Evolutionary conservation across 148 eudicot species (phyloP).

Genomic region (Heliosperma pusillum): DNA sequence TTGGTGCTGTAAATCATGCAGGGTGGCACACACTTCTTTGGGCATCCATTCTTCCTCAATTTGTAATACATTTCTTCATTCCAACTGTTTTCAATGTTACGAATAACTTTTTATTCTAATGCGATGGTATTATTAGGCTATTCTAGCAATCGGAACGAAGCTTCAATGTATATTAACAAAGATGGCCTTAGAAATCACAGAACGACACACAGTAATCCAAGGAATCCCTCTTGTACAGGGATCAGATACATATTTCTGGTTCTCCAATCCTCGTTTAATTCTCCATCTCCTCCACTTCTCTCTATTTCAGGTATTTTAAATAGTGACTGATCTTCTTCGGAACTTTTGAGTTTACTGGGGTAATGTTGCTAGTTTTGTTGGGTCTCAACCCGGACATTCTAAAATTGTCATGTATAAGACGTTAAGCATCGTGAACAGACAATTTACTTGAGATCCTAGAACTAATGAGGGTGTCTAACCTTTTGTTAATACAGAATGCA

Average conservation of each 20-base stretch:
- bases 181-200: constrained; percentile 86
- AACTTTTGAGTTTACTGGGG: too few relatives aligned
- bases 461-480: constrained; percentile 15
- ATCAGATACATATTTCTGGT: constrained; percentile 87
- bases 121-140: constrained; percentile 34
- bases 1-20: constrained; percentile 26
- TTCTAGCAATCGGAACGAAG: constrained; percentile 92
- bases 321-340: background rate
- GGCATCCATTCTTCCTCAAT: constrained; percentile 65
- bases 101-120: background rate
- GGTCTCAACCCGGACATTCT: too few relatives aligned
- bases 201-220: constrained; percentile 74
- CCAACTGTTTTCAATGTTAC: background rate
- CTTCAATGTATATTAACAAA: constrained; percentile 71
- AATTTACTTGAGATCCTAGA: background rate
- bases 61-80: constrained; percentile 44
- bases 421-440: background rate
- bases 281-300: constrained; percentile 84
- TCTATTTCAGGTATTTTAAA: constrained; percentile 67
- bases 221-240: constrained; percentile 93
- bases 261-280: constrained; percentile 64
- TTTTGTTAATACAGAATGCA: constrained; percentile 60
- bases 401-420: background rate
- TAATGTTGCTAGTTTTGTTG: background rate
- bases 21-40: constrained; percentile 77